Percentiles rank a stretch among this genome's conserved stretches.
These are phyloP conservation scores for Terfezia claveryi DNA, from an alignment of 495 filamentous ascomycete genomes.

Conservation along the genomic window DNA sequence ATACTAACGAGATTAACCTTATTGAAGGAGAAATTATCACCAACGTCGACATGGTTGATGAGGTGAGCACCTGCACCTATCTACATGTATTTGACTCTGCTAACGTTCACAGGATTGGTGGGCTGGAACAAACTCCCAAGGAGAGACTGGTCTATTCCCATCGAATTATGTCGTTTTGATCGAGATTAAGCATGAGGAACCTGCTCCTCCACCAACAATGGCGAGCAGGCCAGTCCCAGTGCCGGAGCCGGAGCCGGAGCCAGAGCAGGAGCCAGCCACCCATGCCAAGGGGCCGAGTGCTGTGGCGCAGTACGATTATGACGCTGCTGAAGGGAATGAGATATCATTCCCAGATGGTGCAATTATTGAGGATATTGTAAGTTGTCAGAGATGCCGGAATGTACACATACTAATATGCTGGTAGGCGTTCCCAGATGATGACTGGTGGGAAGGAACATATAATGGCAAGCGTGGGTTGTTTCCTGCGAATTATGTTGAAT, in stretches of 20 bases:
- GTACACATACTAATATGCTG: no score
- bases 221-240: conserved; percentile 7
- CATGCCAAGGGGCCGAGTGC: conserved; percentile 34
- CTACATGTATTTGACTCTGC: not conserved
- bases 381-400: not conserved
- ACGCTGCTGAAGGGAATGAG: conserved; percentile 94
- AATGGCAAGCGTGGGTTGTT: conserved; percentile 67
- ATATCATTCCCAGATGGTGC: conserved; percentile 80
- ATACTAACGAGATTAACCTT: conserved; percentile 88
- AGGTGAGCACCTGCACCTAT: conserved; percentile 10
- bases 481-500: conserved; percentile 28
- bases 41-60: conserved; percentile 95
- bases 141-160: conserved; percentile 77
- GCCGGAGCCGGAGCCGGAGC: conserved; percentile 4
- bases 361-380: conserved; percentile 30
- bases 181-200: conserved; percentile 28
- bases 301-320: conserved; percentile 82
- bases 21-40: conserved; percentile 76
- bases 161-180: conserved; percentile 89
- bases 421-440: conserved; percentile 79
- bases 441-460: conserved; percentile 92
- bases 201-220: conserved; percentile 10
- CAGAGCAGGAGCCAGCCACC: conserved; percentile 17
- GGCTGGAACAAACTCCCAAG: conserved; percentile 64
- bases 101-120: conserved; percentile 54